Percentiles rank a stretch among this genome's conserved stretches.
Conservation (phyloP, 805 yeast species). For the Maudiozyma pseudohumilis region DNA sequence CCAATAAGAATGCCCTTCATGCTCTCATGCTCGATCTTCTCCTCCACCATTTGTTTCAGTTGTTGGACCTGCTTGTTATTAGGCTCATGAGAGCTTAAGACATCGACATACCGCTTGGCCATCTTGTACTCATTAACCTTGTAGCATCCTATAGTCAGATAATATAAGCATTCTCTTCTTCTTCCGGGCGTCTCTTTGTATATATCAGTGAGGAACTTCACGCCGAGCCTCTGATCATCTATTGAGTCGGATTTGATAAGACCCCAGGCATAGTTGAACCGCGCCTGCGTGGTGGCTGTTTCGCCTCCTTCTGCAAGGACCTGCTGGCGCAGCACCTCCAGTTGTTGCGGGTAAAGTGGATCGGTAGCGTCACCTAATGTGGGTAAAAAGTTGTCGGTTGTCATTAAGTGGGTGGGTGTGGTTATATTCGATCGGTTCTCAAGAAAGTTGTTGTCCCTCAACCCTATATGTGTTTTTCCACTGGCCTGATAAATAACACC, state of each 20-base stretch:
- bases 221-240: constrained; percentile 67
- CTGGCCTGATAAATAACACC: no score
- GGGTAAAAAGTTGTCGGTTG: constrained; percentile 19
- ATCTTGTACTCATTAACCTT: constrained; percentile 81
- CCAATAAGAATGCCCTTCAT: constrained; percentile 80
- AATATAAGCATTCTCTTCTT: constrained; percentile 83
- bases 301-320: constrained; percentile 70
- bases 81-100: constrained; percentile 71
- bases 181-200: constrained; percentile 73
- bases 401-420: background rate
- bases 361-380: constrained; percentile 25
- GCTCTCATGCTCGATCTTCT: constrained; percentile 78
- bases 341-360: constrained; percentile 61
- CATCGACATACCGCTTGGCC: constrained; percentile 77
- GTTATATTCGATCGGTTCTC: background rate
- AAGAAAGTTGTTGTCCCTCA: background rate
- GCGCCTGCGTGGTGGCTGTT: constrained; percentile 67
- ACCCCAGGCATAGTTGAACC: constrained; percentile 96
- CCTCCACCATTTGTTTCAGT: constrained; percentile 69
- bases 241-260: constrained; percentile 59
- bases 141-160: constrained; percentile 76
- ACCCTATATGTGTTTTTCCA: no score
- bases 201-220: constrained; percentile 55
- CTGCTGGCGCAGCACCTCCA: constrained; percentile 66
- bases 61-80: constrained; percentile 67